phyloP scores from a whole-genome alignment of 1,284 basidiomycete species.

The Naganishia cerealis region DNA sequence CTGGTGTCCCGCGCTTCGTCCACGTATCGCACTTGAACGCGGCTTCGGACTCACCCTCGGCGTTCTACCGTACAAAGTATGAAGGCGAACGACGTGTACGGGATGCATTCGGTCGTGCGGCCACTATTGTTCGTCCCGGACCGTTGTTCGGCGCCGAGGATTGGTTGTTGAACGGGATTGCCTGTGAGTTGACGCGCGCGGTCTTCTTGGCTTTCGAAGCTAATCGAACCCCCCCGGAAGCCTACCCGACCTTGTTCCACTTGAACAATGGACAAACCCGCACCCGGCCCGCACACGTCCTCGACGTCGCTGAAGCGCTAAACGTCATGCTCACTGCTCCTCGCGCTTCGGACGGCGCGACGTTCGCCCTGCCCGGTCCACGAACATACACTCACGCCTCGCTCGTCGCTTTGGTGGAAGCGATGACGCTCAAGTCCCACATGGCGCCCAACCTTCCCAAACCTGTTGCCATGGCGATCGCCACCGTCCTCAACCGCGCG shows the following conservation, averaged over 20 bases:
- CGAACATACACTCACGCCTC: slow-evolving; percentile 81
- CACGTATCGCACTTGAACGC: slow-evolving; percentile 97
- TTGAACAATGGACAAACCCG: slow-evolving; percentile 84
- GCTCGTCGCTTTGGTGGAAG: slow-evolving; percentile 75
- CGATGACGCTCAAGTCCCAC: slow-evolving; percentile 73
- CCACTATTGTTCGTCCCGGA: slow-evolving; percentile 85
- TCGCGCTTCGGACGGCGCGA: slow-evolving; percentile 64
- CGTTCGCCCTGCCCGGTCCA: slow-evolving; percentile 83
- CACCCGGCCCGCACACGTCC: slow-evolving; percentile 86
- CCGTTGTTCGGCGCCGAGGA: slow-evolving; percentile 92
- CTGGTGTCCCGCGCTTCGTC: slow-evolving; percentile 80
- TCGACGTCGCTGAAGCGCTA: slow-evolving; percentile 91
- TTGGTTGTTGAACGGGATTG: slow-evolving; percentile 88
- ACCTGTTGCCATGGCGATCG: slow-evolving; percentile 65
- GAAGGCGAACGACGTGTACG: slow-evolving; percentile 86
- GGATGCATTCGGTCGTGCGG: slow-evolving; percentile 72
- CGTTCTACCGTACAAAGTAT: slow-evolving; percentile 85
- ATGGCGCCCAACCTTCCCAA: slow-evolving; percentile 75
- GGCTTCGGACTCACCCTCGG: slow-evolving; percentile 71
- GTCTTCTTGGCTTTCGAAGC: background rate
- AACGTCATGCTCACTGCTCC: slow-evolving; percentile 70
- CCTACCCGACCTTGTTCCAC: slow-evolving; percentile 91
- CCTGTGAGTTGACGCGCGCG: slow-evolving; percentile 62
- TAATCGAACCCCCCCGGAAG: slow-evolving; percentile 53
- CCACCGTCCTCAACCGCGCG: slow-evolving; percentile 67